A percentile compares a stretch with the other conserved stretches of the same genome.
Evolutionary conservation across 2,329 filamentous ascomycete species (phyloP).

Genomic region (Zasmidium citrigriseum): DNA sequence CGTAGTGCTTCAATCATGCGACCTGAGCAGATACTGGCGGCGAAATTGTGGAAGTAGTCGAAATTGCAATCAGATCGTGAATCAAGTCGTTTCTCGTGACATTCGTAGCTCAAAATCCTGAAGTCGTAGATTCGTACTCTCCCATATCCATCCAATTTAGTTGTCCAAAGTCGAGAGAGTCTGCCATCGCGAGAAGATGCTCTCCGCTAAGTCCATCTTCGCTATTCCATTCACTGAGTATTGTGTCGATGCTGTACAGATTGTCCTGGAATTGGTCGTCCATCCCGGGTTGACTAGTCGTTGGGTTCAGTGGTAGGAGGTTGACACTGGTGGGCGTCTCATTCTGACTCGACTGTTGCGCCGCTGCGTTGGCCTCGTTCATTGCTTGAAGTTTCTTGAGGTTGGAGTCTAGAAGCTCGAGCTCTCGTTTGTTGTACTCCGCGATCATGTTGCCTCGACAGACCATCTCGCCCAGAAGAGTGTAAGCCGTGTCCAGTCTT

Average conservation of each 20-base stretch:
- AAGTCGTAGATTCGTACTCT: slow-evolving; percentile 2
- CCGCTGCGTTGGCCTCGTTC: background rate
- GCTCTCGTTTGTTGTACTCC: slow-evolving; percentile 21
- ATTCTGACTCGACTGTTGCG: background rate
- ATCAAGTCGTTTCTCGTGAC: too few species aligned
- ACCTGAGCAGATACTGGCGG: too few species aligned
- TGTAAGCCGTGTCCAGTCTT: slow-evolving; percentile 11
- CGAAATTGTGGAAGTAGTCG: too few species aligned
- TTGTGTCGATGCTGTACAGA: slow-evolving; percentile 10
- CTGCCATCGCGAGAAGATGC: slow-evolving; percentile 20
- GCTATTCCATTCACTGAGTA: slow-evolving; percentile 20
- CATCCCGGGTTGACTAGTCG: background rate
- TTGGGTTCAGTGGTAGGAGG: background rate
- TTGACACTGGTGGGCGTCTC: slow-evolving; percentile 1
- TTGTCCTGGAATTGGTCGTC: slow-evolving; percentile 4
- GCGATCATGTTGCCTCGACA: slow-evolving; percentile 24
- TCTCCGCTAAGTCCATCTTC: slow-evolving; percentile 23
- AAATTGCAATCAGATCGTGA: too few species aligned
- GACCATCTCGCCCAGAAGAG: slow-evolving; percentile 25
- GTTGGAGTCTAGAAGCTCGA: slow-evolving; percentile 19
- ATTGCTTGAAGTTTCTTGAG: background rate
- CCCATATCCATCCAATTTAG: slow-evolving; percentile 18
- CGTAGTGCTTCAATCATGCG: too few species aligned
- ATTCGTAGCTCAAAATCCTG: background rate
- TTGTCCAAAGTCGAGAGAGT: slow-evolving; percentile 22